These are phyloP conservation scores for Tephrocybe sp. DNA, from an alignment of 768 basidiomycete genomes.

Conservation along the genomic window DNA sequence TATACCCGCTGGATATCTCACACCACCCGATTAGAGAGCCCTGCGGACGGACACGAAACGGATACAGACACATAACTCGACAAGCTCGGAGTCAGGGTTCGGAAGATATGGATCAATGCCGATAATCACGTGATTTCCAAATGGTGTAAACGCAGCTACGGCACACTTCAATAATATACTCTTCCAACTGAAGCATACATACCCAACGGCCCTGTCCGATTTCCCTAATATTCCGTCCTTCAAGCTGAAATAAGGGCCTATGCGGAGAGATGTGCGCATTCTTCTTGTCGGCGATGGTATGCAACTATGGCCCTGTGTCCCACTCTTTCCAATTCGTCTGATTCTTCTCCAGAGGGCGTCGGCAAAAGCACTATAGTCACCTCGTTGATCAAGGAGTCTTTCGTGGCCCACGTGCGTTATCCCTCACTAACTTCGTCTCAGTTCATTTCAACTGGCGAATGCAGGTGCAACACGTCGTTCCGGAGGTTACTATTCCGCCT, in stretches of 20 bases:
- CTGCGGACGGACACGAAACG: not conserved
- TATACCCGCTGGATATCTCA: not conserved
- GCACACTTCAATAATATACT: too few relatives aligned
- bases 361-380: constrained; percentile 98
- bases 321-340: constrained; percentile 15
- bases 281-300: constrained; percentile 92
- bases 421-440: constrained; percentile 1
- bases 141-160: constrained; percentile 10
- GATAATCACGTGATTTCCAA: constrained; percentile 20
- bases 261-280: constrained; percentile 93
- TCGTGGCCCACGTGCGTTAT: constrained; percentile 74
- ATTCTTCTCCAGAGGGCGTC: constrained; percentile 72
- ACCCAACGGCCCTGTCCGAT: constrained; percentile 6
- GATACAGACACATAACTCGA: not conserved
- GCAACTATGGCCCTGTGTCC: constrained; percentile 23
- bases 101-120: not conserved
- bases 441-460: constrained; percentile 6
- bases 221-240: constrained; percentile 6
- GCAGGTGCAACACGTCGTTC: constrained; percentile 92
- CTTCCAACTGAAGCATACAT: not conserved
- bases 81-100: not conserved
- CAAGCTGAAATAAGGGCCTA: constrained; percentile 29
- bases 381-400: constrained; percentile 94
- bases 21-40: not conserved
- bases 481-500: constrained; percentile 97